phyloP scores from a whole-genome alignment of 495 filamentous ascomycete species.

The Zalerion maritima region DNA sequence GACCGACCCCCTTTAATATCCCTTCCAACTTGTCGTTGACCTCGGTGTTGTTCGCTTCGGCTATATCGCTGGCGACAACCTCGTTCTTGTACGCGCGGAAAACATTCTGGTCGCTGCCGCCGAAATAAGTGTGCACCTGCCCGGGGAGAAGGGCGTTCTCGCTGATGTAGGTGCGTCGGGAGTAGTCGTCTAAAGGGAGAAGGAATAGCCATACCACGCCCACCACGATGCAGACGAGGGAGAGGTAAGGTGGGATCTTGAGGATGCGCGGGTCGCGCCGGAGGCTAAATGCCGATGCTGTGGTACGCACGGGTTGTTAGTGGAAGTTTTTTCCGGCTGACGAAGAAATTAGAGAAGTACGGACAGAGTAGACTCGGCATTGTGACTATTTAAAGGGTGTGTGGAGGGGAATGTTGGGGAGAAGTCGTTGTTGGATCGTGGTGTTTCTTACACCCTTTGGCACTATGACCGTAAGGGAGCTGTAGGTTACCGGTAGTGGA shows the following conservation, averaged over 20 bases:
- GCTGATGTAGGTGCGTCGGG: slow-evolving; percentile 85
- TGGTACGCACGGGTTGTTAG: background rate
- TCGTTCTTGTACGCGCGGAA: slow-evolving; percentile 88
- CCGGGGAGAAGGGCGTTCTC: slow-evolving; percentile 94
- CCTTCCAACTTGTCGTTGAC: slow-evolving; percentile 54
- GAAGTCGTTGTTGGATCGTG: no score
- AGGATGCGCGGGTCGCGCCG: slow-evolving; percentile 55
- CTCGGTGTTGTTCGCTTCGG: slow-evolving; percentile 33
- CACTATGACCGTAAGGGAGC: no score
- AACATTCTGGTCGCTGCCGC: slow-evolving; percentile 86
- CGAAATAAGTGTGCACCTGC: slow-evolving; percentile 95
- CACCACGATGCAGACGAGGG: slow-evolving; percentile 71
- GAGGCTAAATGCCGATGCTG: slow-evolving; percentile 36
- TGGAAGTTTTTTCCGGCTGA: no score
- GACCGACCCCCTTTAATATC: slow-evolving; percentile 59
- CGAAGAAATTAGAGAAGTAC: background rate
- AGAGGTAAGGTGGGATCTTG: slow-evolving; percentile 67
- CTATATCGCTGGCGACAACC: slow-evolving; percentile 49
- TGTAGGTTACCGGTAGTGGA: no score
- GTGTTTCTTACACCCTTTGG: no score
- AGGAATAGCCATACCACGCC: slow-evolving; percentile 87
- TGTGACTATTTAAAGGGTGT: no score
- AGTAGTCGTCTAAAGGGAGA: slow-evolving; percentile 87
- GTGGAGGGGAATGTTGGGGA: no score
- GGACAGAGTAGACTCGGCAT: slow-evolving; percentile 22